Evolutionary conservation across 192 early-diverging fungal species (phyloP), one percentile per base, ranked within the genome.

Genomic region (Coemansia sp.): DNA sequence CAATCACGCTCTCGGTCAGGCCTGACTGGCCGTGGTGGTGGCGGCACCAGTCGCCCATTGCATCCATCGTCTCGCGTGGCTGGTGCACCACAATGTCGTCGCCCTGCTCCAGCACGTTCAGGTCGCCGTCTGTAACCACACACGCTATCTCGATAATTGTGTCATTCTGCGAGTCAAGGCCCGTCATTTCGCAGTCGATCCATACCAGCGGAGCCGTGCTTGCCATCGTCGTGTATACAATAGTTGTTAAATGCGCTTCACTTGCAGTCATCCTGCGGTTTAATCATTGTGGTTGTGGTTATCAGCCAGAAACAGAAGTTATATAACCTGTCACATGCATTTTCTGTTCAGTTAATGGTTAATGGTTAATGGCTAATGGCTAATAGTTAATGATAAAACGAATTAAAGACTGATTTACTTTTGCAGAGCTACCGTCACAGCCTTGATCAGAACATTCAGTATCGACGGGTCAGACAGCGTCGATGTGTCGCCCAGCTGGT

Each of bases 21-120:
- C 96, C 96, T 17, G 92, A 87, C 80, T 86, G 70, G 15, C 92
- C 90, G 68, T 98, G 96, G 57, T 95, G 92, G 35, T 88, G 66
- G 27, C 69, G 86, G 76, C 94, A 93, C 95, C 96, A 98, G 27
- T 90, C 90, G 60, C 92, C 83, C 96, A 98, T 98, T 5, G 67
- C 69, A 43, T 95, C 88, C 86, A 98, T 85, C 12, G 94, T 68
- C 14, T 82, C 72, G 57, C 88, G 82, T 10, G 86, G 74, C 60
- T 93, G 91, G 62, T 86, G 85, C 66, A 94, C 90, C 38, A 91
- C 81, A 27, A 94, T 72, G 52, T 87, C 84, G 2, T 88, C 87
- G 3, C 89, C 91, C 75, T 90, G 85, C 23, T 86, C 94, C 14
- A 94, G 76, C 57, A 91, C 72, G 51, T 94, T 94, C 11, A 97